Conservation (phyloP, 1,284 basidiomycete genomes). For the Trichosporon asahii region DNA sequence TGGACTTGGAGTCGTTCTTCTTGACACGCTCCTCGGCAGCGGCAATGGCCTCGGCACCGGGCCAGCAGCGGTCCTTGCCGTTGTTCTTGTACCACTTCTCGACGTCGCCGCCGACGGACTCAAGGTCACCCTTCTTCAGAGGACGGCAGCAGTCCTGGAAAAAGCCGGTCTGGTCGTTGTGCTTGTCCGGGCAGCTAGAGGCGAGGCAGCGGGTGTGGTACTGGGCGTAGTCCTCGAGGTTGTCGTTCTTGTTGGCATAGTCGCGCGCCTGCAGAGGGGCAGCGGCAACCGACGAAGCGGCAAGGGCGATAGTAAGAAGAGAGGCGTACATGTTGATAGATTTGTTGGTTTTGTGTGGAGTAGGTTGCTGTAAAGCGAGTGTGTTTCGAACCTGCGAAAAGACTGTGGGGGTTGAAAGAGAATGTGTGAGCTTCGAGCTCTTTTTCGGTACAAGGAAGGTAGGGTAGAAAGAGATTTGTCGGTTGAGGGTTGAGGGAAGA, state of each 20-base stretch:
- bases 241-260: conserved; percentile 40
- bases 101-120: conserved; percentile 53
- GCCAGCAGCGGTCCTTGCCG: conserved; percentile 54
- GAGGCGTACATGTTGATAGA: conserved; percentile 43
- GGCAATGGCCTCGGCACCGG: conserved; percentile 37
- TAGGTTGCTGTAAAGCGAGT: conserved; percentile 4
- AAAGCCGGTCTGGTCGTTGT: conserved; percentile 64
- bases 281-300: conserved; percentile 53
- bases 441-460: conserved; percentile 8
- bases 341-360: conserved; percentile 17
- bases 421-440: conserved; percentile 22
- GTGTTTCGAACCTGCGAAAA: conserved; percentile 18
- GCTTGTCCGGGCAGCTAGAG: conserved; percentile 58
- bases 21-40: conserved; percentile 30
- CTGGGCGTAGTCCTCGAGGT: conserved; percentile 58
- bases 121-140: no score
- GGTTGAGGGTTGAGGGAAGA: conserved; percentile 11
- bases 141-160: conserved; percentile 61
- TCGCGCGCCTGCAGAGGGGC: conserved; percentile 57
- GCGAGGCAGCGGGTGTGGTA: conserved; percentile 67
- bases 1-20: conserved; percentile 21
- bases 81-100: conserved; percentile 50
- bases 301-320: conserved; percentile 57
- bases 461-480: background rate
- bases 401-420: conserved; percentile 21